A percentile compares a stretch with the other conserved stretches of the same genome.
phyloP scores from a whole-genome alignment of 2,329 filamentous ascomycete species.

The Rugonectria rugulosa region DNA sequence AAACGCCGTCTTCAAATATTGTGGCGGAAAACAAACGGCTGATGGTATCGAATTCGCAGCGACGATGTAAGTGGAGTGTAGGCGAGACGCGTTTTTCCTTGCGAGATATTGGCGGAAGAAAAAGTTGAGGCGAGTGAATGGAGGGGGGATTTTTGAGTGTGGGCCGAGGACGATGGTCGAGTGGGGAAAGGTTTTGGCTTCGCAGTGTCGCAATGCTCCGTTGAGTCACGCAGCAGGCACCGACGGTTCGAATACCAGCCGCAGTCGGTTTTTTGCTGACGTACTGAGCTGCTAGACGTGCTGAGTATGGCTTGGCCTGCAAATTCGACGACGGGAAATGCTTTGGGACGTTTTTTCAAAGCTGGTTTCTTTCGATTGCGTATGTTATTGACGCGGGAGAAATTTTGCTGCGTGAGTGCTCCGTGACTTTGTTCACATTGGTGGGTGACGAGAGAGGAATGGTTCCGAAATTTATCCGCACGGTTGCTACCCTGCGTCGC shows the following conservation, averaged over 20 bases:
- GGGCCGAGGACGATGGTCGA: constrained; percentile 38
- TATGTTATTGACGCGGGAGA: no score
- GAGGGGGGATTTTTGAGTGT: constrained; percentile 31
- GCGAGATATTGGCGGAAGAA: constrained; percentile 34
- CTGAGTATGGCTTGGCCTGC: no score
- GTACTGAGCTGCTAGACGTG: not conserved
- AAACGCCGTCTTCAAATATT: constrained; percentile 1
- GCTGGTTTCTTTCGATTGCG: not conserved
- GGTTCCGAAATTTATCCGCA: constrained; percentile 5
- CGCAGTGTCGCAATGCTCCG: not conserved
- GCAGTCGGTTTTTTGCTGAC: constrained; percentile 24
- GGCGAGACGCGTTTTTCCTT: constrained; percentile 20
- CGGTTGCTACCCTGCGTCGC: not conserved
- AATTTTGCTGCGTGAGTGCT: no score
- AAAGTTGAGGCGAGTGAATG: constrained; percentile 30
- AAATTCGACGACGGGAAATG: not conserved
- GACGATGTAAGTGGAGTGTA: constrained; percentile 10
- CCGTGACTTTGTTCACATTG: not conserved
- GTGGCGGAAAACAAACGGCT: not conserved
- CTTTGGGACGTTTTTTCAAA: not conserved
- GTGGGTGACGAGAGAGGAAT: not conserved
- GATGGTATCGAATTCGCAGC: not conserved
- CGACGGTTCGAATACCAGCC: constrained; percentile 37
- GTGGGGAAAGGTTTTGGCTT: constrained; percentile 39
- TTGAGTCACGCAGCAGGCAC: constrained; percentile 34